Conservation (phyloP, 2,329 filamentous ascomycete genomes). For the Ceratocystis alfenasii region DNA sequence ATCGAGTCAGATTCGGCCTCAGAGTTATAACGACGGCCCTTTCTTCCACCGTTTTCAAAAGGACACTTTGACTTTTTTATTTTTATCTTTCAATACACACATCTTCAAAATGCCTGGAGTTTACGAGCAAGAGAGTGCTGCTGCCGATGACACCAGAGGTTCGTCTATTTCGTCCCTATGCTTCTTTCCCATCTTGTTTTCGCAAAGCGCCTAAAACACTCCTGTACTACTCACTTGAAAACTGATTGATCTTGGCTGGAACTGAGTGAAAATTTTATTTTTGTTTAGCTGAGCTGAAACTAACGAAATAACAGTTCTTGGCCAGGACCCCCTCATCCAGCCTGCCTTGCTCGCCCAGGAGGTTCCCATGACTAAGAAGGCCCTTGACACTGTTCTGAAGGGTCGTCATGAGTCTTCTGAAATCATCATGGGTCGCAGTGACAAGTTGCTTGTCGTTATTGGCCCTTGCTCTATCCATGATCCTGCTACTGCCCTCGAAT, state of each 20-base stretch:
- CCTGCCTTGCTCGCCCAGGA: constrained; percentile 93
- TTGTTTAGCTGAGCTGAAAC: neutral
- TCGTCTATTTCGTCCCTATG: constrained; percentile 23
- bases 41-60: neutral
- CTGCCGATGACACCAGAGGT: constrained; percentile 33
- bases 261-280: neutral
- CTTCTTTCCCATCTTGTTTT: neutral
- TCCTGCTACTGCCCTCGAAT: constrained; percentile 75
- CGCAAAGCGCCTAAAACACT: neutral
- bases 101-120: constrained; percentile 29
- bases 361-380: constrained; percentile 51
- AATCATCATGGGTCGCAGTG: constrained; percentile 50
- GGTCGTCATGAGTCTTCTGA: constrained; percentile 53
- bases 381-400: constrained; percentile 48
- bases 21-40: neutral
- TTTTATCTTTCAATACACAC: neutral
- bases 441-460: constrained; percentile 69
- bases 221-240: neutral
- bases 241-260: too few relatives aligned
- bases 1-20: neutral
- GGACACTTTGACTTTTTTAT: constrained; percentile 8
- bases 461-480: constrained; percentile 98
- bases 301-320: constrained; percentile 47
- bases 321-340: constrained; percentile 85
- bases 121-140: constrained; percentile 28